Conservation (phyloP, 73 alveolate species). For the Paramecium sexaurelia region DNA sequence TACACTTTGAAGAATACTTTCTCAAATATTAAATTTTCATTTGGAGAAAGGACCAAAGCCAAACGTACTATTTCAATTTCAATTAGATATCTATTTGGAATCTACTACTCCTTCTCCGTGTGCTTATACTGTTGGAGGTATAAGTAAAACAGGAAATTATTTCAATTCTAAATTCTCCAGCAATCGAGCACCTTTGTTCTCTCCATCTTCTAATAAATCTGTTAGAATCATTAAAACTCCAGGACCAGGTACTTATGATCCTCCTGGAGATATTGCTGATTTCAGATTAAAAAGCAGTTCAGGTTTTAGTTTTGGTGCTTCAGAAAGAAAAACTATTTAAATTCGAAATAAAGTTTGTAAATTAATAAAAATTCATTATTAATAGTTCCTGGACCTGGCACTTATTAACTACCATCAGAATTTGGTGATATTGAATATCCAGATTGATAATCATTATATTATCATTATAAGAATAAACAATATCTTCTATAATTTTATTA, state of each 20-base stretch:
- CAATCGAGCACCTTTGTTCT: slow-evolving; percentile 22
- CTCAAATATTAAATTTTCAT: background rate
- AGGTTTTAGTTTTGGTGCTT: slow-evolving; percentile 3
- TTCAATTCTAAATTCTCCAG: background rate
- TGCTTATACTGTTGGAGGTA: slow-evolving; percentile 17
- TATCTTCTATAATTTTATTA: no score
- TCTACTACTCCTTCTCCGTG: slow-evolving; percentile 42
- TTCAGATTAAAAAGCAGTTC: slow-evolving; percentile 10
- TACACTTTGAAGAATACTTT: background rate
- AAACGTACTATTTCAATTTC: background rate
- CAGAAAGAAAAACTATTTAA: background rate
- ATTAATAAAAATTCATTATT: background rate
- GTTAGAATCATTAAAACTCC: slow-evolving; percentile 16
- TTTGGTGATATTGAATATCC: slow-evolving; percentile 59
- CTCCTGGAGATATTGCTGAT: slow-evolving; percentile 55
- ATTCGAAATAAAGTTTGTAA: slow-evolving; percentile 23
- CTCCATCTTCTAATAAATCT: slow-evolving; percentile 29
- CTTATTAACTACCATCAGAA: slow-evolving; percentile 47
- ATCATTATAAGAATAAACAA: no score
- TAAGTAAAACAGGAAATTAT: background rate
- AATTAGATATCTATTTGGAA: background rate
- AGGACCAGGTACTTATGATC: slow-evolving; percentile 61
- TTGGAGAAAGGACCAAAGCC: slow-evolving; percentile 58
- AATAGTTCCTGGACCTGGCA: slow-evolving; percentile 56
- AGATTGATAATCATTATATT: background rate